These are phyloP conservation scores for Penicillium sp. DNA, from an alignment of 2,329 filamentous ascomycete species.

Conservation along the genomic window DNA sequence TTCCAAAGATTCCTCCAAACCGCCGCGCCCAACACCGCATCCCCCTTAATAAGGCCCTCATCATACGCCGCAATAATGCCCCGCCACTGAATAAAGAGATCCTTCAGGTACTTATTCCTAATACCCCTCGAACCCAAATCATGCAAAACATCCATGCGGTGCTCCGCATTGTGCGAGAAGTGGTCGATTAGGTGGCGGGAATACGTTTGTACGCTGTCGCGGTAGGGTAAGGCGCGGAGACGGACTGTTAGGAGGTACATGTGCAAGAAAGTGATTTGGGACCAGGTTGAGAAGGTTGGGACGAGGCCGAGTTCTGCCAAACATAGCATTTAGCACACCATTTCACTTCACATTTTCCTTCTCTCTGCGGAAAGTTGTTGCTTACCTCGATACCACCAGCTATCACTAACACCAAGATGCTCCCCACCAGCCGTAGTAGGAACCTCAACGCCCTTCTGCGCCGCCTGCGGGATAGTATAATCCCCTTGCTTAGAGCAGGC, in stretches of 20 bases:
- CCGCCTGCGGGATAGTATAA: conserved; percentile 73
- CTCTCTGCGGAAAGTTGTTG: not conserved
- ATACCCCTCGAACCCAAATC: conserved; percentile 57
- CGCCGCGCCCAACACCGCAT: conserved; percentile 62
- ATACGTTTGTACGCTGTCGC: conserved; percentile 72
- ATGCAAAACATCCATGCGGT: conserved; percentile 65
- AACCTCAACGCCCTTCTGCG: conserved; percentile 68
- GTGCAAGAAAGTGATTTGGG: conserved; percentile 93
- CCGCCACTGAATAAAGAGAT: conserved; percentile 91
- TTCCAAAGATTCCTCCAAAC: conserved; percentile 95
- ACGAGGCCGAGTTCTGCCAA: conserved; percentile 71
- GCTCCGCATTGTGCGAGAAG: conserved; percentile 71
- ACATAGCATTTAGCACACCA: not conserved
- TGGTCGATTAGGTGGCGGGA: conserved; percentile 92
- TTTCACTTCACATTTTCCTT: not conserved
- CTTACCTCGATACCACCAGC: conserved; percentile 81
- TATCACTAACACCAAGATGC: conserved; percentile 74
- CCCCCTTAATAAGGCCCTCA: conserved; percentile 51
- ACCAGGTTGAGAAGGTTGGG: conserved; percentile 94
- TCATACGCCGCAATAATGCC: conserved; percentile 73
- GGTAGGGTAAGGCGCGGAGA: conserved; percentile 73
- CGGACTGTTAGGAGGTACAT: conserved; percentile 89
- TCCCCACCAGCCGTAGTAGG: conserved; percentile 76
- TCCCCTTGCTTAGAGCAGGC: conserved; percentile 73
- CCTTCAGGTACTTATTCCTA: conserved; percentile 71